Base-by-base conservation (phyloP, 768 basidiomycete genomes). In the Rhodotorula graminis region DNA sequence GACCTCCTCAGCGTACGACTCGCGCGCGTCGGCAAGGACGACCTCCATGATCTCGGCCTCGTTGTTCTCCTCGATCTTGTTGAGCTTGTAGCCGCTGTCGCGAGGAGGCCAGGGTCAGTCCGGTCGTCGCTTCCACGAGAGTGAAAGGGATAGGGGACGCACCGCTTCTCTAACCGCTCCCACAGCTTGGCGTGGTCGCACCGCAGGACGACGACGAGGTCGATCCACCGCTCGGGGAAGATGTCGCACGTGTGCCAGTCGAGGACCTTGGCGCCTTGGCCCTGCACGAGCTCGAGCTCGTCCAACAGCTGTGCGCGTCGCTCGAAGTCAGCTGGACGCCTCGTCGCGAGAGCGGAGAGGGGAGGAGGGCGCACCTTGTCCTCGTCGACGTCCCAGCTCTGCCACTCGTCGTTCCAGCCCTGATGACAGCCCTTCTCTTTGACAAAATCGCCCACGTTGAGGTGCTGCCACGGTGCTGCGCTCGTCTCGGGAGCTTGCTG, bases 1-100 rank as follows among this genome's bases (percentile, higher is more conserved):
- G 73, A 95, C 90, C 80, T 91, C 89, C n/a, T 85, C 78, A 0
- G 89, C 85, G 80, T 97, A 99, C 0, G 92, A 91, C 52, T 88
- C 87, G 57, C 87, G 85, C 8, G 95, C 94, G 80, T 99, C 96
- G 46, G 91, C 89, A 19, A 90, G 83, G 50, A 96, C 88, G 63
- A 93, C 88, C 78, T 91, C 85, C 93, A 98, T 96, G 79, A 99
- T 98, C 83, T 99, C 96, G 21, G 94, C 93, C 78, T 94, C 90
- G 81, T 97, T 94, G 81, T 99, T 99, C 82, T 99, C 96, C 80
- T 94, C 90, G 10, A 99, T 92, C 82, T 99, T 99, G 80, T 91
- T 91, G 61, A 93, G 81, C 1, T 90, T 83, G 80, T 98, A 98
- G n/a, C 66, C 70, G 9, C 73, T 76, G 73, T 27, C 33, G 50